Evolutionary conservation across 371 early-diverging fungal genomes (phyloP), one percentile per base, ranked within the genome.

Genomic region (Globomyces sp.): DNA sequence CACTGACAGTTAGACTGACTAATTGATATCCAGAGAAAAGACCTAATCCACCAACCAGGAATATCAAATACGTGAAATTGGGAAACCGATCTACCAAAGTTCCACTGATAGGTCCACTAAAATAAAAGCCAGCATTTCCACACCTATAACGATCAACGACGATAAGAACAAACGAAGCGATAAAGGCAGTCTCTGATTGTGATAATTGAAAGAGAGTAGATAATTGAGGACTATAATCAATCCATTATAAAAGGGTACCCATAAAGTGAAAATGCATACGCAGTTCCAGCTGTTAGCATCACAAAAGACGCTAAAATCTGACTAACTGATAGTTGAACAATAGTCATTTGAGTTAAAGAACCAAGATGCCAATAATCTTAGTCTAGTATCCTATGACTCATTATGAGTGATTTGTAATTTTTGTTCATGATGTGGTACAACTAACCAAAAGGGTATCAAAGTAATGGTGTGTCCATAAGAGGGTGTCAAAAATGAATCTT

Each of bases 171-270:
- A 24, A 24, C 3, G 39, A 13, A 34, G 51, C 67, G n/a, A 67
- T 44, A 64, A 60, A 58, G 43, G 67, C 55, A 41, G 65, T 64
- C 46, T 67, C 50, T 5, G 34, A 44, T 67, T 67, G 67, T 2
- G 37, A 34, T 34, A 58, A 67, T 4, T 46, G 39, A n/a, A 58
- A 49, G 9, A 36, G 13, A 24, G 67, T 41, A 10, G 67, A 40
- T 13, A 67, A 24, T 63, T 63, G 63, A 0, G 39, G 39, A 3
- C 63, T 24, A 24, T 24, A 24, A 24, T 24, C 24, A 24, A 24
- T n/a, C 24, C 24, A 24, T 24, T 24, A 24, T 24, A 24, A 24
- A 24, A 24, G 24, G 24, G 24, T 24, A 24, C 24, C 24, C 63
- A 37, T 48, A 63, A 11, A 63, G 52, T 11, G 42, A 41, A 45